These are phyloP conservation scores for Rhododendron henanense DNA, from an alignment of 148 eudicot genomes.

Conservation along the genomic window DNA sequence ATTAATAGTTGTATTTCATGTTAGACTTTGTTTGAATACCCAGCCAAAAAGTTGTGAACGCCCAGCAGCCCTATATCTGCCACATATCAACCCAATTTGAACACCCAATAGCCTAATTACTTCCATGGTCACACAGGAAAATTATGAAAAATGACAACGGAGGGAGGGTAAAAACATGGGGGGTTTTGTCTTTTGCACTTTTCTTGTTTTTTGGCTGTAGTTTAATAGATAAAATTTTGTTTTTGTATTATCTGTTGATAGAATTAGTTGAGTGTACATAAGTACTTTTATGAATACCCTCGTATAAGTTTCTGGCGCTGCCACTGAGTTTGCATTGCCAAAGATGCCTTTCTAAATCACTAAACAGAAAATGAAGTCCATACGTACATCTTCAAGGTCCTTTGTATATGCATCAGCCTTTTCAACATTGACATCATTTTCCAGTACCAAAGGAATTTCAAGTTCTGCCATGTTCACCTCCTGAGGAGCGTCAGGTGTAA, in stretches of 20 bases:
- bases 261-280: background rate
- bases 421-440: conserved; percentile 54
- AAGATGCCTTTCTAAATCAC: background rate
- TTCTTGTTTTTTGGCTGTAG: background rate
- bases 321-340: background rate
- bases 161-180: background rate
- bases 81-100: no score
- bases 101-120: no score
- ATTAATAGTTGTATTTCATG: no score
- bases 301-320: background rate
- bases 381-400: conserved; percentile 79
- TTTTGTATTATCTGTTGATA: background rate
- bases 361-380: background rate
- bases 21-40: no score
- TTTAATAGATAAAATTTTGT: no score
- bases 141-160: background rate
- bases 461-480: conserved; percentile 35
- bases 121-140: no score
- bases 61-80: no score
- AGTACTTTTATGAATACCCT: background rate
- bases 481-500: conserved; percentile 26
- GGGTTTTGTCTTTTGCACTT: no score
- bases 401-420: conserved; percentile 77
- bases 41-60: no score
- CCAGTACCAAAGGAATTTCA: conserved; percentile 31